These are phyloP conservation scores for Polychaeton citri DNA, from an alignment of 2,329 filamentous ascomycete genomes.

Conservation along the genomic window DNA sequence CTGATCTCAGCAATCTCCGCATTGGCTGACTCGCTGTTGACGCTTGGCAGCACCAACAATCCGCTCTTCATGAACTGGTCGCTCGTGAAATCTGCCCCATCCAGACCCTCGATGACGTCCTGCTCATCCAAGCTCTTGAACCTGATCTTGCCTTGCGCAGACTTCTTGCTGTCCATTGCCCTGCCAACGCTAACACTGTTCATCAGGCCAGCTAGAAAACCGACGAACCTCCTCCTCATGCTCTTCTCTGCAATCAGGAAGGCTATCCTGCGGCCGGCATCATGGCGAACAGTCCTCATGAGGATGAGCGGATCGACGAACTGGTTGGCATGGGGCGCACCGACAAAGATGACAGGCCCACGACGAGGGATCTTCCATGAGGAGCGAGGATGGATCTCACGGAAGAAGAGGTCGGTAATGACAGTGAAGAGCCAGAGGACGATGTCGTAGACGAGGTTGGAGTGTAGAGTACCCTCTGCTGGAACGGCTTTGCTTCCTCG, in stretches of 20 bases:
- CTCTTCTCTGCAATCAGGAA: slow-evolving; percentile 94
- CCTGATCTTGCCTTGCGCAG: slow-evolving; percentile 57
- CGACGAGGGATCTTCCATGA: slow-evolving; percentile 87
- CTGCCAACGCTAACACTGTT: slow-evolving; percentile 88
- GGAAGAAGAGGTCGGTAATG: slow-evolving; percentile 91
- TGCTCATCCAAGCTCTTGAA: slow-evolving; percentile 81
- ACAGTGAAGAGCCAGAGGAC: slow-evolving; percentile 69
- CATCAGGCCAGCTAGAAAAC: slow-evolving; percentile 68
- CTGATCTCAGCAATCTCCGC: slow-evolving; percentile 73
- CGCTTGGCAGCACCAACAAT: slow-evolving; percentile 72
- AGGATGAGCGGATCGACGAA: slow-evolving; percentile 93
- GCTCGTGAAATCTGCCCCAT: slow-evolving; percentile 67
- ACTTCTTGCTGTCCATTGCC: slow-evolving; percentile 76
- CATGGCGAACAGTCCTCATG: slow-evolving; percentile 76
- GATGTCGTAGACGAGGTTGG: slow-evolving; percentile 46
- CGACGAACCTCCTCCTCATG: slow-evolving; percentile 79
- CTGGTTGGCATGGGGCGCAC: slow-evolving; percentile 94
- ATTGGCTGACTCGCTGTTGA: slow-evolving; percentile 68
- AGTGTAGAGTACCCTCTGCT: slow-evolving; percentile 4
- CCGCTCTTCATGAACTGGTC: slow-evolving; percentile 64
- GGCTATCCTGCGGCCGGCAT: slow-evolving; percentile 77
- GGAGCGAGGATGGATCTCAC: slow-evolving; percentile 87
- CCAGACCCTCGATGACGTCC: slow-evolving; percentile 65
- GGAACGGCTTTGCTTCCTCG: slow-evolving; percentile 10
- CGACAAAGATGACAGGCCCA: slow-evolving; percentile 88